These are phyloP conservation scores for Kappamyces sp. DNA, from an alignment of 192 early-diverging fungal species.

Conservation along the genomic window DNA sequence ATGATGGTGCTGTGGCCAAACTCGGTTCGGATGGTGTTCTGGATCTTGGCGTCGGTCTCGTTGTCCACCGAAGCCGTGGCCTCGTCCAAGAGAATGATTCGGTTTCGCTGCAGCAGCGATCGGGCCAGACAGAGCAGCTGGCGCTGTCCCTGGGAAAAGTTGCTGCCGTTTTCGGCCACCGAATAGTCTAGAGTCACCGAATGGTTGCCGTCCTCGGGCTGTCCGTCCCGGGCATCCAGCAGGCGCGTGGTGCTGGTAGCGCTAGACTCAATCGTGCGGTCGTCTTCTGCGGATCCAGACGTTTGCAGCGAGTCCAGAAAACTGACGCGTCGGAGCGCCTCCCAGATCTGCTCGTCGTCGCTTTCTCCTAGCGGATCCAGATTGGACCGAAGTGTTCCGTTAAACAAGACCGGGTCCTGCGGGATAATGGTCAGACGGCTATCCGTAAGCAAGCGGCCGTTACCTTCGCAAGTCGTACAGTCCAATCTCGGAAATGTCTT, in stretches of 20 bases:
- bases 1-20: constrained; percentile 62
- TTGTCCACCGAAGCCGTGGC: constrained; percentile 85
- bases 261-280: not conserved
- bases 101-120: constrained; percentile 28
- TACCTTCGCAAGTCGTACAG: constrained; percentile 41
- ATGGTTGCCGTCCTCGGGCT: too few species aligned
- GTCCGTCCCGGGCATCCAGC: too few species aligned
- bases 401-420: constrained; percentile 52
- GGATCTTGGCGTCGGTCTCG: constrained; percentile 76
- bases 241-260: too few species aligned
- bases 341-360: constrained; percentile 67
- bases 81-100: constrained; percentile 36
- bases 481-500: constrained; percentile 57
- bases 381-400: constrained; percentile 66
- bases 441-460: too few species aligned
- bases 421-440: constrained; percentile 40
- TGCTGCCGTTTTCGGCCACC: constrained; percentile 70
- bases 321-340: constrained; percentile 64
- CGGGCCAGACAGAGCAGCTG: constrained; percentile 52
- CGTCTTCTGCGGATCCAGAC: constrained; percentile 4
- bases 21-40: constrained; percentile 68
- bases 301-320: constrained; percentile 47
- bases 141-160: constrained; percentile 65
- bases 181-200: constrained; percentile 49
- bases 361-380: constrained; percentile 73